Conservation (phyloP, 371 early-diverging fungal species). For the Apophysomyces variabilis region DNA sequence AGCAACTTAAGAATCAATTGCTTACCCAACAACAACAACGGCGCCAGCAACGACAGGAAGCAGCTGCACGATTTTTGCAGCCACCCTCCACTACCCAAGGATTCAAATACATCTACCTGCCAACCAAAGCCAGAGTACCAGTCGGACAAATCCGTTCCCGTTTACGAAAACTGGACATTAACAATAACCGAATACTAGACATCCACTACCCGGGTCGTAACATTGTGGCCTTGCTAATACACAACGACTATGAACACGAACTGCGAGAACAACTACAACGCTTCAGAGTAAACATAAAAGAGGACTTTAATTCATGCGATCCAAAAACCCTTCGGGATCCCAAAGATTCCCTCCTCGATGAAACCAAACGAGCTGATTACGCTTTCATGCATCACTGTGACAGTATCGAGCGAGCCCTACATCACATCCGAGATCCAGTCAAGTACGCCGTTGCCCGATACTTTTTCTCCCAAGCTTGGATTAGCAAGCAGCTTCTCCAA, state of each 20-base stretch:
- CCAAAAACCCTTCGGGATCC: too few species aligned
- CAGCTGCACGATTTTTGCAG: conserved; percentile 16
- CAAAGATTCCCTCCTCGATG: too few species aligned
- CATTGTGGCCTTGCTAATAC: background rate
- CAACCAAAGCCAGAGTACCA: conserved; percentile 6
- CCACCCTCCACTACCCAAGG: conserved; percentile 13
- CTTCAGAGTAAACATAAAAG: conserved; percentile 1
- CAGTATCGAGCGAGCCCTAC: too few species aligned
- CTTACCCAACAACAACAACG: too few species aligned
- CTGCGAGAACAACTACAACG: background rate
- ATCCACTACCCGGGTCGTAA: conserved; percentile 17
- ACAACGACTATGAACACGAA: conserved; percentile 16
- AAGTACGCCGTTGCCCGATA: background rate
- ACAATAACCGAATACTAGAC: conserved; percentile 17
- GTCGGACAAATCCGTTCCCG: background rate
- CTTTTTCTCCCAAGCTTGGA: conserved; percentile 5
- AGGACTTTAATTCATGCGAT: conserved; percentile 2
- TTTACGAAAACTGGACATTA: background rate
- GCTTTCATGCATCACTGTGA: too few species aligned
- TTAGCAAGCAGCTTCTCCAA: background rate
- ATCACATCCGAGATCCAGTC: too few species aligned
- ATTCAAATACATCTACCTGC: conserved; percentile 20
- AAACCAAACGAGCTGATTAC: too few species aligned
- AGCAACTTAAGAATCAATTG: too few species aligned
- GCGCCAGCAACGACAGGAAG: background rate